Evolutionary conservation across 306 rosid species (phyloP), one percentile per base, ranked within the genome.

Genomic region (Prunus mongolica): DNA sequence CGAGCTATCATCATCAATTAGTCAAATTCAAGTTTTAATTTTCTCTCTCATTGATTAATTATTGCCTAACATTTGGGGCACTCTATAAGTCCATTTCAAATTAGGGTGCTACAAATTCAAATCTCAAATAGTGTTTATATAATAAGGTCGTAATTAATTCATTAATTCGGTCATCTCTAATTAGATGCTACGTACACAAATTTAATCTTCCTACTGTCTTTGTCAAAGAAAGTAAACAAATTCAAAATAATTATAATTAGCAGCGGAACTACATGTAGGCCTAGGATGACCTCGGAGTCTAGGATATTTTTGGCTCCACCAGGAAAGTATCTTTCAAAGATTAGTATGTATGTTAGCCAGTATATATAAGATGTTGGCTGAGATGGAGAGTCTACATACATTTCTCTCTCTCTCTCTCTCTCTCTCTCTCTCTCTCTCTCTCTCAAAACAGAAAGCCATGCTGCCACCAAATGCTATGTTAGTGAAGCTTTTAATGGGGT

Each of bases 401-500:
- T 2, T 25, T 41, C 52, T 65, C 70, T 34, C 69, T 64, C 46
- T 64, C 47, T 18, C 61, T 50, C 46, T 34, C 69, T 64, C 46
- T 64, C 47, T 18, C 67, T 61, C 65, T 62, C 67, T 62, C 45
- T 32, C 68, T 63, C 68, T 67, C 32, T 67, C 71, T 50, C 62
- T 50, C 46, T 50, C 22, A 2, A 30, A 63, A 24, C 14, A 10
- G 74, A 15, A 2, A 70, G 19, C 63, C 74, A 70, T 70, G 74
- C 1, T 18, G 7, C 19, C 46, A 19, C 52, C 28, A 52, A 28
- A 70, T 16, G 63, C 49, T 52, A 19, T n/a, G 51, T 3, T 22
- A 0, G 4, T n/a, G 51, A 71, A 55, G 28, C 32, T 71, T 34
- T n/a, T 54, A 34, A n/a, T 54, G 32, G 51, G 32, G 32, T 12